phyloP scores from a whole-genome alignment of 1,284 basidiomycete species.

The Leccinum insolens region DNA sequence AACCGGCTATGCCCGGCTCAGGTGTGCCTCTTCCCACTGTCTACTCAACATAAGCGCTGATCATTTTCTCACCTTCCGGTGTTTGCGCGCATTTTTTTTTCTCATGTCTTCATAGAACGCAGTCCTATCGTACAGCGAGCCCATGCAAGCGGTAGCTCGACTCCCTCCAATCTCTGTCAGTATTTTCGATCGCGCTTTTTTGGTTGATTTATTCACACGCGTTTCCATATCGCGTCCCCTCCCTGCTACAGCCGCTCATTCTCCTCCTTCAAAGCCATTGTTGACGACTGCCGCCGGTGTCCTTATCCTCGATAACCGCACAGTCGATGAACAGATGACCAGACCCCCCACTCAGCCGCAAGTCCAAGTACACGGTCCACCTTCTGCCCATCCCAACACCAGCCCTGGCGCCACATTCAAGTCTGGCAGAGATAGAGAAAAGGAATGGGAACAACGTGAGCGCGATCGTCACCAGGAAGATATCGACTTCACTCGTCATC shows the following conservation, averaged over 20 bases:
- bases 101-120: constrained; percentile 23
- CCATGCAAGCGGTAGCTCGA: constrained; percentile 29
- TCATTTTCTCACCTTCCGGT: constrained; percentile 6
- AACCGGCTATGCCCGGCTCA: constrained; percentile 37
- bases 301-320: constrained; percentile 35
- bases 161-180: constrained; percentile 31
- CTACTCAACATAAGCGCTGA: constrained; percentile 11
- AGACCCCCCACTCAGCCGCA: constrained; percentile 23
- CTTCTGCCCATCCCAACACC: constrained; percentile 24
- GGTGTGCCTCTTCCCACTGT: constrained; percentile 19
- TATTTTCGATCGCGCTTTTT: not conserved
- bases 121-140: constrained; percentile 32
- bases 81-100: constrained; percentile 15
- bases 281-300: constrained; percentile 28
- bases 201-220: constrained; percentile 1
- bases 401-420: constrained; percentile 28
- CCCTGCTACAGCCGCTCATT: constrained; percentile 25
- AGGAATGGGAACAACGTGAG: constrained; percentile 30
- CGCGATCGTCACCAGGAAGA: constrained; percentile 33
- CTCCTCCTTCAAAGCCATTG: constrained; percentile 30
- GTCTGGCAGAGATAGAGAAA: constrained; percentile 32
- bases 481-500: constrained; percentile 29
- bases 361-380: constrained; percentile 21
- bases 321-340: constrained; percentile 32
- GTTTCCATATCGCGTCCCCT: constrained; percentile 3